These are phyloP conservation scores for Cicer judaicum DNA, from an alignment of 306 rosid species.

Conservation along the genomic window DNA sequence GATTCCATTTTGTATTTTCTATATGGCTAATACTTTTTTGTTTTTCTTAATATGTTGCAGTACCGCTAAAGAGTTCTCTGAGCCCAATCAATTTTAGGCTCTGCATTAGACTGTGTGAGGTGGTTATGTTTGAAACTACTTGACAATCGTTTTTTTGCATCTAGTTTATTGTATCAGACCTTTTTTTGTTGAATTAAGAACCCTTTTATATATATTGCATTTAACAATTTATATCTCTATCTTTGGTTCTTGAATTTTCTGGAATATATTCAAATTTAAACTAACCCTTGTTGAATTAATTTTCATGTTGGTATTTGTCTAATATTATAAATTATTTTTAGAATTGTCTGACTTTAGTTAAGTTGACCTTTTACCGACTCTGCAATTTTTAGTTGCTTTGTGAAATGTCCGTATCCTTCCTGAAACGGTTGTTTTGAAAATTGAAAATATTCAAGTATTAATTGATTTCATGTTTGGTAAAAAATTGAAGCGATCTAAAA, in stretches of 20 bases:
- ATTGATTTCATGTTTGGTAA: too few relatives aligned
- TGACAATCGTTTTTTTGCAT: constrained; percentile 33
- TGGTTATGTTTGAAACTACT: constrained; percentile 40
- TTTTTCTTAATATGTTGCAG: constrained; percentile 51
- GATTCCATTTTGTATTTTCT: not conserved
- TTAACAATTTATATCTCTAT: not conserved
- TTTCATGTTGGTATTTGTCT: not conserved
- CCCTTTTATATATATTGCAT: constrained; percentile 31
- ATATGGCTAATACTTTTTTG: not conserved
- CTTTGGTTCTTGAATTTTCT: not conserved
- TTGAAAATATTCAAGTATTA: too few relatives aligned
- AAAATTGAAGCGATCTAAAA: too few relatives aligned
- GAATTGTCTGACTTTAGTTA: too few relatives aligned
- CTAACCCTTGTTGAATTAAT: not conserved
- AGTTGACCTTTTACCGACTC: too few relatives aligned
- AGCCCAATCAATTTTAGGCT: not conserved
- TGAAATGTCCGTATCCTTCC: too few relatives aligned
- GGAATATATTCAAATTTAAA: not conserved
- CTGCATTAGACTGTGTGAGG: constrained; percentile 33
- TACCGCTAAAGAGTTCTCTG: constrained; percentile 56
- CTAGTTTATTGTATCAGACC: constrained; percentile 40
- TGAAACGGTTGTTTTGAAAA: too few relatives aligned
- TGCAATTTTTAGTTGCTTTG: too few relatives aligned
- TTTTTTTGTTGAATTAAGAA: constrained; percentile 34
- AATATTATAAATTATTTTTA: too few relatives aligned